Conservation (phyloP, 1,139 yeast genomes). For the Candida glucosophila region DNA sequence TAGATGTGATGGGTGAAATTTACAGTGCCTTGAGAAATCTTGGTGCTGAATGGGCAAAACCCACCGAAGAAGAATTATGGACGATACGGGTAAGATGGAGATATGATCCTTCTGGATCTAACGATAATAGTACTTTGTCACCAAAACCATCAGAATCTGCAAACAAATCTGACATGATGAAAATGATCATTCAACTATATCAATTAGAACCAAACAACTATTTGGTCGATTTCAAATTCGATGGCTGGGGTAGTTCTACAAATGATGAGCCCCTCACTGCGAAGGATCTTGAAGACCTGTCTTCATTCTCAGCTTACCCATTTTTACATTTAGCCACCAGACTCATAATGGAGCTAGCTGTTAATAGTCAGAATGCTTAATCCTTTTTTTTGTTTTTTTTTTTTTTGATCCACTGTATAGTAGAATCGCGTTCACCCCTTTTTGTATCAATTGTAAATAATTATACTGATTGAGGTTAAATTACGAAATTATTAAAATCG, state of each 20-base stretch:
- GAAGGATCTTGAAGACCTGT: slow-evolving; percentile 59
- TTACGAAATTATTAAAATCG: slow-evolving; percentile 3
- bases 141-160: slow-evolving; percentile 13
- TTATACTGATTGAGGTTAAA: slow-evolving; percentile 6
- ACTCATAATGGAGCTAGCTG: slow-evolving; percentile 93
- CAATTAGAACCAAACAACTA: slow-evolving; percentile 94
- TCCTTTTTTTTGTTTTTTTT: slow-evolving; percentile 1
- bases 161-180: slow-evolving; percentile 69
- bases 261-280: slow-evolving; percentile 7
- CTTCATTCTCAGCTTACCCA: slow-evolving; percentile 89
- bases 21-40: slow-evolving; percentile 87
- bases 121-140: slow-evolving; percentile 4
- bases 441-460: slow-evolving; percentile 7
- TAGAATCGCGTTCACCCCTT: slow-evolving; percentile 6
- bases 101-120: slow-evolving; percentile 42
- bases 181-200: slow-evolving; percentile 93
- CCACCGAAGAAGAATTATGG: slow-evolving; percentile 91
- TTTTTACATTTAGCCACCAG: slow-evolving; percentile 87
- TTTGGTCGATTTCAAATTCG: slow-evolving; percentile 93
- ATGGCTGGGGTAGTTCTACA: slow-evolving; percentile 73
- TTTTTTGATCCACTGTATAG: slow-evolving; percentile 1
- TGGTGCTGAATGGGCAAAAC: slow-evolving; percentile 97
- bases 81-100: slow-evolving; percentile 95
- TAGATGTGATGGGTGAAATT: slow-evolving; percentile 98
- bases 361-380: slow-evolving; percentile 40